These are phyloP conservation scores for Podaxis sp. DNA, from an alignment of 768 basidiomycete species.

Conservation along the genomic window DNA sequence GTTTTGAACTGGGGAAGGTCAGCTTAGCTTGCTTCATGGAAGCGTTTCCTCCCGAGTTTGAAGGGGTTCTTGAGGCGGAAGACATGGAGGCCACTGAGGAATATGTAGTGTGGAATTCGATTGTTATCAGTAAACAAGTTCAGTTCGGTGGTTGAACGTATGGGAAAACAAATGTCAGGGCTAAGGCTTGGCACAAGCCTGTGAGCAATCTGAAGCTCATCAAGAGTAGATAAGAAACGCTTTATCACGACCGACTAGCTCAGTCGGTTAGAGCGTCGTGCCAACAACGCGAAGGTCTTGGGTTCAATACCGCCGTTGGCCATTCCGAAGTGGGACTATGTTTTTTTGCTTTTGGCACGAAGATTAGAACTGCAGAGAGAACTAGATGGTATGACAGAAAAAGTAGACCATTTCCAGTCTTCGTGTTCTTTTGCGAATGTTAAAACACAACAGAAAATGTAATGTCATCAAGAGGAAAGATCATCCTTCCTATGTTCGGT, in stretches of 20 bases:
- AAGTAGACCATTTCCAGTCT: too few relatives aligned
- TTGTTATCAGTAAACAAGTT: constrained; percentile 1
- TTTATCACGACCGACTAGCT: constrained; percentile 69
- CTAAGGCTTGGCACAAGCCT: too few relatives aligned
- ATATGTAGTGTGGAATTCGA: not conserved
- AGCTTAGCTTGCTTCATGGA: constrained; percentile 41
- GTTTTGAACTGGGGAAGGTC: constrained; percentile 42
- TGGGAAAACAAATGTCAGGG: not conserved
- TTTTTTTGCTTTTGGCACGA: too few relatives aligned
- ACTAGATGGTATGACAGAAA: too few relatives aligned
- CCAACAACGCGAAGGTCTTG: constrained; percentile 80
- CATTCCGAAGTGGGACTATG: not conserved
- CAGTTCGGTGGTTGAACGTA: not conserved
- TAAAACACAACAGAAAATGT: too few relatives aligned
- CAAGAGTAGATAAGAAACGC: not conserved
- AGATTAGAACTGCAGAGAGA: too few relatives aligned
- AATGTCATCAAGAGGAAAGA: too few relatives aligned
- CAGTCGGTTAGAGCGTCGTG: constrained; percentile 93
- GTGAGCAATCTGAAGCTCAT: too few relatives aligned
- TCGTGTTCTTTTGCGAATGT: too few relatives aligned
- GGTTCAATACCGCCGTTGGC: constrained; percentile 21
- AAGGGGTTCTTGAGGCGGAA: not conserved
- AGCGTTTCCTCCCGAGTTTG: not conserved
- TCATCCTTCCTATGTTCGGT: too few relatives aligned
- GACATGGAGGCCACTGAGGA: constrained; percentile 6